Conservation (phyloP, 345 rosid genomes). For the Moricandia moricandioides region DNA sequence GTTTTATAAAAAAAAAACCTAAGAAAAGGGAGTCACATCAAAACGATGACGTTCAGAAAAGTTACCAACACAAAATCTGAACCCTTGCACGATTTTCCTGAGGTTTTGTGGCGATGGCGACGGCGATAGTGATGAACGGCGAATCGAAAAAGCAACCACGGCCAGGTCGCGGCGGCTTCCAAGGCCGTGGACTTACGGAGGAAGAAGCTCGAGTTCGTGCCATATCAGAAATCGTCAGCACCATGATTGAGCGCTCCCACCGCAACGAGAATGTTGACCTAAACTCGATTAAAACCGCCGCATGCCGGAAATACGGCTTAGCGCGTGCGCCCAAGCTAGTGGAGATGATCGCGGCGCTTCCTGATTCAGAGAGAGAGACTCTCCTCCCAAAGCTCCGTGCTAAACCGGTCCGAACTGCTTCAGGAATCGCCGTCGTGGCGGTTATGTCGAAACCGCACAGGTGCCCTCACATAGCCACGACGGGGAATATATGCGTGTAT, state of each 20-base stretch:
- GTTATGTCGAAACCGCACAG: constrained; percentile 99
- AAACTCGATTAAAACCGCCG: constrained; percentile 82
- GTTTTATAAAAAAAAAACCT: too few relatives aligned
- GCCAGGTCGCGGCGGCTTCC: constrained; percentile 89
- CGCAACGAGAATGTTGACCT: constrained; percentile 92
- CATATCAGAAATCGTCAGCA: constrained; percentile 83
- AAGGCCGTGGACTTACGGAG: constrained; percentile 79
- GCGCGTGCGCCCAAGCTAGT: constrained; percentile 93
- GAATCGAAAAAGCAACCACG: constrained; percentile 63
- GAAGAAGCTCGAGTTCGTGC: constrained; percentile 96
- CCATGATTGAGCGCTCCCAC: constrained; percentile 93
- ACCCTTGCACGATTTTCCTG: background rate
- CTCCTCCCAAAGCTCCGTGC: constrained; percentile 97
- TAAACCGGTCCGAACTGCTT: constrained; percentile 94
- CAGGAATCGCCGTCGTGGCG: constrained; percentile 95
- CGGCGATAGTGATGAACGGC: constrained; percentile 46
- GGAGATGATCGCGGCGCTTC: constrained; percentile 97
- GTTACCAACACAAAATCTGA: background rate
- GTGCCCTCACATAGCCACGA: constrained; percentile 96
- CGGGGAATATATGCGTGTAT: constrained; percentile 95
- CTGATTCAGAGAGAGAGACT: constrained; percentile 83
- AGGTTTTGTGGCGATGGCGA: constrained; percentile 32
- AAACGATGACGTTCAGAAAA: background rate
- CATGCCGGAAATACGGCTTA: constrained; percentile 93
- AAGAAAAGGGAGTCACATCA: background rate